phyloP scores from a whole-genome alignment of 495 filamentous ascomycete genomes.

The Daldinia decipiens region DNA sequence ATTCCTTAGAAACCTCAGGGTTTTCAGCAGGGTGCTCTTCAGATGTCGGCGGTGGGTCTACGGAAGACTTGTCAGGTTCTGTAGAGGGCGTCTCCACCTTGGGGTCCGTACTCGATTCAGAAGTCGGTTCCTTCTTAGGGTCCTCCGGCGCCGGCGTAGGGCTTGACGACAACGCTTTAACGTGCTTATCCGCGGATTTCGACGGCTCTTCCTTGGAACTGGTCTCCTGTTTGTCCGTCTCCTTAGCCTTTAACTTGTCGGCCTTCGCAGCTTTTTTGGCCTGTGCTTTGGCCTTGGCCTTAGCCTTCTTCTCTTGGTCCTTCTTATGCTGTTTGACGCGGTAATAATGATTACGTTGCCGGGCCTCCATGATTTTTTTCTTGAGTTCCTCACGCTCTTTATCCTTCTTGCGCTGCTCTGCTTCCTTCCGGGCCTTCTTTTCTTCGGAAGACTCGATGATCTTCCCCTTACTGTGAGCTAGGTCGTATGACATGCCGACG shows the following conservation, averaged over 20 bases:
- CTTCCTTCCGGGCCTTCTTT: conserved; percentile 59
- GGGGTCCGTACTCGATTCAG: conserved; percentile 17
- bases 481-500: conserved; percentile 82
- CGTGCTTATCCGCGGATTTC: conserved; percentile 21
- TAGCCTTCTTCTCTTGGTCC: conserved; percentile 45
- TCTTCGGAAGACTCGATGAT: conserved; percentile 73
- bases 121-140: conserved; percentile 38
- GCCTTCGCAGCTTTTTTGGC: conserved; percentile 48
- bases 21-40: conserved; percentile 1
- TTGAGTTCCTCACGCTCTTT: conserved; percentile 65
- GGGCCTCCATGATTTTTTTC: conserved; percentile 59
- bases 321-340: conserved; percentile 49
- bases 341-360: conserved; percentile 43
- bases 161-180: conserved; percentile 29
- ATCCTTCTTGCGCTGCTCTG: conserved; percentile 54
- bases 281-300: conserved; percentile 50
- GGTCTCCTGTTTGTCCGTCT: conserved; percentile 32
- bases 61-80: conserved; percentile 14
- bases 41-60: not conserved
- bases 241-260: conserved; percentile 39
- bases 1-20: conserved; percentile 7
- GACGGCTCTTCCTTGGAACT: conserved; percentile 12
- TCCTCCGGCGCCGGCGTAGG: conserved; percentile 35
- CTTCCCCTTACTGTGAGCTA: conserved; percentile 82
- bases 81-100: conserved; percentile 11